phyloP scores from a whole-genome alignment of 257 asterid species.

The Rauvolfia tetraphylla region DNA sequence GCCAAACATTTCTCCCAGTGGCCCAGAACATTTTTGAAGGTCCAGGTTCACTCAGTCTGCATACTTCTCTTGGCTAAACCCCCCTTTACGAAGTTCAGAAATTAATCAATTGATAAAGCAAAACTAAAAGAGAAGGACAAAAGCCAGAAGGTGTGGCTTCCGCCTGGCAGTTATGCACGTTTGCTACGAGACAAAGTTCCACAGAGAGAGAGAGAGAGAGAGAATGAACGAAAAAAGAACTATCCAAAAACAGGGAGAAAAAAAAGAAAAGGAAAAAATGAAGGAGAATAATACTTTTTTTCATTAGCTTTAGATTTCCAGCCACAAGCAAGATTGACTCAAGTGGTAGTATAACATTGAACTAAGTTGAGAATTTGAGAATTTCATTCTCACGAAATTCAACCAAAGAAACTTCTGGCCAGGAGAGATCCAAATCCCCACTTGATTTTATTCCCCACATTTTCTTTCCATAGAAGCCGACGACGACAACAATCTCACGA shows the following conservation, averaged over 20 bases:
- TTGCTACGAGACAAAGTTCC: background rate
- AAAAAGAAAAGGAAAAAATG: background rate
- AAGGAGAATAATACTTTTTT: background rate
- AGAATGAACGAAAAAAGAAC: background rate
- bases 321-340: conserved; percentile 12
- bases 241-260: background rate
- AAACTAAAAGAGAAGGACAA: conserved; percentile 19
- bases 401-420: conserved; percentile 1
- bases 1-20: conserved; percentile 24
- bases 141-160: background rate
- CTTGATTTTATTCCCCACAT: conserved; percentile 1
- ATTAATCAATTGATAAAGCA: background rate
- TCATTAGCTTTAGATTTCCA: conserved; percentile 4
- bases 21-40: background rate
- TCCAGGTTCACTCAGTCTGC: conserved; percentile 14
- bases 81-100: background rate
- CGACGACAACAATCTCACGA: conserved; percentile 5
- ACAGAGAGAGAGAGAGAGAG: background rate
- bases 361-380: background rate
- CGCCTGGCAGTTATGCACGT: conserved; percentile 2
- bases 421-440: conserved; percentile 15
- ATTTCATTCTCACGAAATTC: conserved; percentile 4
- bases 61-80: background rate
- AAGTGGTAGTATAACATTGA: conserved; percentile 3
- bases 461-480: background rate